Evolutionary conservation across 148 eudicot species (phyloP), one percentile per base, ranked within the genome.

Genomic region (Drosera capensis): DNA sequence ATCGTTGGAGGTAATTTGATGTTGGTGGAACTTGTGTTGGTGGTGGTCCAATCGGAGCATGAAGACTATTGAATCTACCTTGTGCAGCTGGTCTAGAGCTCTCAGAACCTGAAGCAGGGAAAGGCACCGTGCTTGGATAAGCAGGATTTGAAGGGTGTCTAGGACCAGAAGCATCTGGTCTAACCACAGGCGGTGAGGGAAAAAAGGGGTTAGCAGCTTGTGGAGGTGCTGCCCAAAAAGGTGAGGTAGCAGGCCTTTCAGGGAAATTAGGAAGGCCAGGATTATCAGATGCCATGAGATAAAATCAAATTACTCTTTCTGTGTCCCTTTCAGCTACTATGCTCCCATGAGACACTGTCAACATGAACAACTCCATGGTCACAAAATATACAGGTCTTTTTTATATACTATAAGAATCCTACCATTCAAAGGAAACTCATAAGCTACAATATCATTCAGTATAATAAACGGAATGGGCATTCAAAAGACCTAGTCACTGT

Each of bases 251-350:
- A 25, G 93, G 80, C 53, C 75, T 64, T 39, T 60, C 68, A 15
- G 74, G 82, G 23, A 54, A 66, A 62, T 59, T 77, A 6, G 66
- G 72, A 26, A 60, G 77, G 23, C 69, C 69, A 22, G 86, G 71
- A 56, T 84, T 66, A 57, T 82, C 88, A 28, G 87, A 68, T 50
- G 82, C 84, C 99, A 90, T 90, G 44, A 21, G 26, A 17, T 52
- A 48, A 45, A 39, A 29, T 28, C 23, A 47, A 51, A 36, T 48
- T 30, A 36, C 24, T 38, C 21, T 46, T 40, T 21, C 42, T 49
- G 50, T 48, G n/a, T 48, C 60, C 39, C 63, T 55, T 53, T 23
- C 36, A 62, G 56, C 36, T 16, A 41, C 49, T 62, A 55, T 20
- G 49, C 66, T 54, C 56, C 34, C 46, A 48, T 52, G 14, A 40